Evolutionary conservation across 345 rosid species (phyloP), one percentile per base, ranked within the genome.

Genomic region (Syzygium aromaticum): DNA sequence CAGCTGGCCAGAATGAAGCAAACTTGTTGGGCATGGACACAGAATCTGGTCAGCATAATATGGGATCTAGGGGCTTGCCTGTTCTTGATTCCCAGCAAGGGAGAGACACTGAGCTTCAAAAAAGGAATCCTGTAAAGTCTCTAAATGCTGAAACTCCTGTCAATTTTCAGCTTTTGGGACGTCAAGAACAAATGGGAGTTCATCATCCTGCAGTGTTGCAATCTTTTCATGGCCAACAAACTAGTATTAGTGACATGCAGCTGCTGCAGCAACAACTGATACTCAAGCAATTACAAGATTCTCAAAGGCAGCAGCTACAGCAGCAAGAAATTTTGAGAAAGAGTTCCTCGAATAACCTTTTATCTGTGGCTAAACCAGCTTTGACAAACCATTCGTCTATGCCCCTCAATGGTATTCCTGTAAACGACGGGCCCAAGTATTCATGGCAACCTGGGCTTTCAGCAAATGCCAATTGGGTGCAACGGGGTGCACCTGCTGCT

Each of bases 231-330:
- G 93, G 90, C 93, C 97, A 95, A 90, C 97, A 93, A 89, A 88
- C 95, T 87, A 92, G 93, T 59, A 84, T 90, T 77, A 92, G 86
- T 88, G 97, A 94, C 85, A 91, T 92, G 93, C 97, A 93, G 87
- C 88, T 94, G 84, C 82, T 93, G 90, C 98, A 95, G 90, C 96
- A 95, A 88, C 95, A 96, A 52, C 54, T 93, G 84, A 92, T 95
- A 93, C 82, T 94, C 87, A 94, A 94, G 92, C 93, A 96, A 88
- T 89, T 94, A 89, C 97, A 93, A 89, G 98, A 94, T 89, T 87
- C 92, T 90, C 97, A 95, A 89, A 93, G 93, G 88, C 97, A 94
- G 91, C 96, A 91, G 85, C 94, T 93, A 85, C 93, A 91, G 89
- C 87, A 89, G 11, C 90, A 91, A 59, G 94, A 93, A 49, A 88